Evolutionary conservation across 805 yeast species (phyloP).

Genomic region (Hemisphaericaspora nanyangensis): DNA sequence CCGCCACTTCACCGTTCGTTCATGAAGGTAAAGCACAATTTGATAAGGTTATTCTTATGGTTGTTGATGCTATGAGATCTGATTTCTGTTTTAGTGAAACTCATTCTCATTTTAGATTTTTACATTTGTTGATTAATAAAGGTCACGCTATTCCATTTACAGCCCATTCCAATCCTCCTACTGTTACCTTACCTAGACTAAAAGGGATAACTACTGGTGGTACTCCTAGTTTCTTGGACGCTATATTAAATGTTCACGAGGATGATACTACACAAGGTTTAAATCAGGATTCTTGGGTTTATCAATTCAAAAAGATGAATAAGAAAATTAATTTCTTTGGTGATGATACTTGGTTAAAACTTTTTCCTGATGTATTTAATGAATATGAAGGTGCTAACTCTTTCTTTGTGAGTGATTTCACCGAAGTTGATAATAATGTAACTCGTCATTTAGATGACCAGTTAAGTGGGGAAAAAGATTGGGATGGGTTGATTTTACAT

Average conservation of each 20-base stretch:
- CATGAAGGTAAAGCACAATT: constrained; percentile 42
- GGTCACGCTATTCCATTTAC: constrained; percentile 86
- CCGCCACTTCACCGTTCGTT: constrained; percentile 15
- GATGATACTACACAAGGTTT: constrained; percentile 67
- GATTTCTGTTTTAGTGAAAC: constrained; percentile 72
- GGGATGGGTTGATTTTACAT: constrained; percentile 89
- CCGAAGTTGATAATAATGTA: constrained; percentile 90
- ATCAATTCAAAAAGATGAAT: constrained; percentile 48
- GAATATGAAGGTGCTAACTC: constrained; percentile 84
- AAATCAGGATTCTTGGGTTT: constrained; percentile 83
- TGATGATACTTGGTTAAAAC: constrained; percentile 95
- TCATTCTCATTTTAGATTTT: constrained; percentile 58
- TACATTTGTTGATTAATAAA: constrained; percentile 58
- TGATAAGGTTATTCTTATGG: constrained; percentile 70
- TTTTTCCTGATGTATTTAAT: constrained; percentile 67
- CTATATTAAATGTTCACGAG: constrained; percentile 89
- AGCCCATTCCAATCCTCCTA: constrained; percentile 91
- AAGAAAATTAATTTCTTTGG: constrained; percentile 79
- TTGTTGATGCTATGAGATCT: constrained; percentile 88
- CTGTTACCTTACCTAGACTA: constrained; percentile 90
- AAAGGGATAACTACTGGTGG: constrained; percentile 95
- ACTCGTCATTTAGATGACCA: constrained; percentile 77
- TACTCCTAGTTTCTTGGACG: constrained; percentile 90
- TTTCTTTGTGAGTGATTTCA: constrained; percentile 91
- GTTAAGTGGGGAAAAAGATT: constrained; percentile 42